A percentile compares a stretch with the other conserved stretches of the same genome.
phyloP scores from a whole-genome alignment of 2,329 filamentous ascomycete genomes.

The Claviceps sp. region DNA sequence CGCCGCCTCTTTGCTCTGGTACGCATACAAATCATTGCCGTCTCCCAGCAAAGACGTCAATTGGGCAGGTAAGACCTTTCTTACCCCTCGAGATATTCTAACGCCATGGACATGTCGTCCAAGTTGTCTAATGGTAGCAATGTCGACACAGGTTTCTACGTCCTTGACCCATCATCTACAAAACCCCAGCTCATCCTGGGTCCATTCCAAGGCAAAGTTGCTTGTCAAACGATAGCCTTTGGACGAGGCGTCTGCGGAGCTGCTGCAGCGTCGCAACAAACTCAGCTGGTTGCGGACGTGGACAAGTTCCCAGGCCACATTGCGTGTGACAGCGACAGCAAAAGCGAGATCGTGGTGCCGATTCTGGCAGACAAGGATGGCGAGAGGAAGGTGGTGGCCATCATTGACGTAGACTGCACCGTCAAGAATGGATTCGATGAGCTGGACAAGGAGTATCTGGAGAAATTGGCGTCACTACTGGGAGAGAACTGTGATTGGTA shows the following conservation, averaged over 20 bases:
- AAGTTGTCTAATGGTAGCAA: background rate
- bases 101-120: background rate
- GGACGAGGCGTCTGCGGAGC: conserved; percentile 63
- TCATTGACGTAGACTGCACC: conserved; percentile 71
- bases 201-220: conserved; percentile 68
- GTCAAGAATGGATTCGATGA: conserved; percentile 53
- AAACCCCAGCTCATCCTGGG: conserved; percentile 54
- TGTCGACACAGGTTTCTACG: conserved; percentile 52
- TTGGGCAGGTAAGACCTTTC: conserved; percentile 48
- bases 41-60: conserved; percentile 55
- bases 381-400: conserved; percentile 44
- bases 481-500: conserved; percentile 53
- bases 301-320: conserved; percentile 68
- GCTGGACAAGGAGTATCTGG: conserved; percentile 51
- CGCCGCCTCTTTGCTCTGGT: conserved; percentile 62
- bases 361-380: conserved; percentile 31
- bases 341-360: conserved; percentile 73
- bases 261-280: conserved; percentile 45
- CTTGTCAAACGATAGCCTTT: conserved; percentile 66
- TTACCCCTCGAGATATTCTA: background rate
- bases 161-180: conserved; percentile 37
- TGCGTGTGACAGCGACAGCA: conserved; percentile 63
- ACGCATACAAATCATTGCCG: conserved; percentile 61
- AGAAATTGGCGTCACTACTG: conserved; percentile 50
- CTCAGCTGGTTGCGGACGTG: conserved; percentile 58